These are phyloP conservation scores for Rickenella mellea DNA, from an alignment of 768 basidiomycete species.

Conservation along the genomic window DNA sequence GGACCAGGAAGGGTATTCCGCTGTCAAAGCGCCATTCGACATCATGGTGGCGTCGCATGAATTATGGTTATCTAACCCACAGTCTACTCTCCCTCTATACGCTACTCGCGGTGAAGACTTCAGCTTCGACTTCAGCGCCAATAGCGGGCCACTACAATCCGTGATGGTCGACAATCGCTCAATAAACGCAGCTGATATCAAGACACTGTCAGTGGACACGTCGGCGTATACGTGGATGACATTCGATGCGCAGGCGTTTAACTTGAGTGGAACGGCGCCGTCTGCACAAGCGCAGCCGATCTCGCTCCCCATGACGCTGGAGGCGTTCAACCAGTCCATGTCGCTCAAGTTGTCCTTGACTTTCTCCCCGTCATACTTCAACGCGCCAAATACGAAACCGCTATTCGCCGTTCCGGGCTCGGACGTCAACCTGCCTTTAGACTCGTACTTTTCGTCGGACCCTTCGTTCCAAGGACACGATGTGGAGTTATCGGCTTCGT, in stretches of 20 bases:
- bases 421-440: slow-evolving; percentile 42
- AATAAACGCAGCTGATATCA: slow-evolving; percentile 51
- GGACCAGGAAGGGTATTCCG: slow-evolving; percentile 65
- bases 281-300: slow-evolving; percentile 52
- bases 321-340: slow-evolving; percentile 59
- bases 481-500: slow-evolving; percentile 45
- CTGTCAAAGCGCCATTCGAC: slow-evolving; percentile 48
- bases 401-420: slow-evolving; percentile 44
- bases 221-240: slow-evolving; percentile 33
- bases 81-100: slow-evolving; percentile 61
- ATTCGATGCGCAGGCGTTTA: slow-evolving; percentile 57
- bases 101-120: slow-evolving; percentile 49
- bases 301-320: slow-evolving; percentile 51
- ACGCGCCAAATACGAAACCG: slow-evolving; percentile 42
- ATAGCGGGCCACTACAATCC: slow-evolving; percentile 37
- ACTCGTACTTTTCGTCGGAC: slow-evolving; percentile 45
- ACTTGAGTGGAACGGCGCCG: slow-evolving; percentile 39
- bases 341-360: slow-evolving; percentile 55
- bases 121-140: slow-evolving; percentile 39
- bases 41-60: slow-evolving; percentile 64
- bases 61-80: slow-evolving; percentile 35
- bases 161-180: slow-evolving; percentile 52
- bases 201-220: slow-evolving; percentile 47
- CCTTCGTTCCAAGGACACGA: slow-evolving; percentile 25
- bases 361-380: slow-evolving; percentile 68